Evolutionary conservation across 768 basidiomycete genomes (phyloP).

Genomic region (Termitomyces heimii): DNA sequence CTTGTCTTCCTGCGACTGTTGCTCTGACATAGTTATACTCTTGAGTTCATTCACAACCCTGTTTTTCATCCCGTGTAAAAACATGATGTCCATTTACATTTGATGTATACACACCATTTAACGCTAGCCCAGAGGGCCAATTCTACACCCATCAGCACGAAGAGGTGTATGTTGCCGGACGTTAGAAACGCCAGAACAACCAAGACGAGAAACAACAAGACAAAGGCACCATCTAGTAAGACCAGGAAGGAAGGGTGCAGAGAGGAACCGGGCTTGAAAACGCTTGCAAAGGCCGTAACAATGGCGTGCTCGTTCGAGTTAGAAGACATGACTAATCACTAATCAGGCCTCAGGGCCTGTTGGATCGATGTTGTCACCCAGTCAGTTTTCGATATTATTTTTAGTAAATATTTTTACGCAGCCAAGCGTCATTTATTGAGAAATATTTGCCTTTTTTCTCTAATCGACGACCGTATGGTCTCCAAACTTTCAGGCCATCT

Average conservation of each 20-base stretch:
- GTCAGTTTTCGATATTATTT: too few species aligned
- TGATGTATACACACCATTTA: slow-evolving; percentile 55
- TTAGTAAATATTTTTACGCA: too few species aligned
- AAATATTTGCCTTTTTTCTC: too few species aligned
- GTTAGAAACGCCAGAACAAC: slow-evolving; percentile 54
- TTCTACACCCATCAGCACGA: slow-evolving; percentile 61
- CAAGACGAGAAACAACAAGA: slow-evolving; percentile 52
- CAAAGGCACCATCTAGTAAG: slow-evolving; percentile 57
- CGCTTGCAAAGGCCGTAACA: slow-evolving; percentile 41
- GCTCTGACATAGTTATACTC: slow-evolving; percentile 21
- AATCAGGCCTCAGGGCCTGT: too few species aligned
- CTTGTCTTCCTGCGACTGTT: slow-evolving; percentile 10
- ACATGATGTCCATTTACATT: slow-evolving; percentile 1
- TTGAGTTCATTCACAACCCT: slow-evolving; percentile 69
- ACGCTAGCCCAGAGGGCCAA: slow-evolving; percentile 70
- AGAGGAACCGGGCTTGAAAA: slow-evolving; percentile 73
- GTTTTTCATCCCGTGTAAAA: slow-evolving; percentile 15
- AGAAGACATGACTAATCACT: background rate
- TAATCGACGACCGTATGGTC: too few species aligned
- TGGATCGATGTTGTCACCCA: too few species aligned
- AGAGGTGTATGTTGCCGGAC: slow-evolving; percentile 59
- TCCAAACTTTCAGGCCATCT: too few species aligned
- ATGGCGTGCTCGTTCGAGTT: background rate
- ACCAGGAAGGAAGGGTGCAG: slow-evolving; percentile 65
- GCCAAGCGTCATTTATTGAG: too few species aligned